Evolutionary conservation across 768 basidiomycete genomes (phyloP), one percentile per base, ranked within the genome.

Genomic region (Hypholoma fasciculare): DNA sequence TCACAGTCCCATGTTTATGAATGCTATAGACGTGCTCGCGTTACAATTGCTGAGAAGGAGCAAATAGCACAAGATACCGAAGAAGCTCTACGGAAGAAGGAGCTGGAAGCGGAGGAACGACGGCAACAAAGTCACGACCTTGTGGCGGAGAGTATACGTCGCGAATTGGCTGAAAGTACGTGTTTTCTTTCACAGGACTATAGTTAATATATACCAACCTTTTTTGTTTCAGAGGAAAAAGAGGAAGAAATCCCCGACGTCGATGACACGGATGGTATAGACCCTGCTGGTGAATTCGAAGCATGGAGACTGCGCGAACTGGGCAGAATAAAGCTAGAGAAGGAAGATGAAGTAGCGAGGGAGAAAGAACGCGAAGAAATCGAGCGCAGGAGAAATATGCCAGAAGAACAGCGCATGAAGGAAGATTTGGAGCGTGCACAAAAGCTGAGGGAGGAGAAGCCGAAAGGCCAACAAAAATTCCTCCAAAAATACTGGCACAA

Each of bases 401-500:
- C 97, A 0, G 97, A 98, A 69, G 94, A 91, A 63, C 90, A 96
- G 67, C 79, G 97, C 34, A 67, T 98, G 72, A 89, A 87, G 72
- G 97, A 99, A 71, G 97, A 99, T 71, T 68, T 96, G 59, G 95
- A 92, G 70, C 85, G 79, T 42, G 96, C 95, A 2, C 82, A 93
- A 57, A 87, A 91, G 70, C 75, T 83, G 34, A 81, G 97, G 56
- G 88, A 89, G 54, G 92, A 92, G 54, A 96, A 96, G 73, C 91
- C 92, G 1, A 91, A 97, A 69, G 94, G 92, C 3, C 82, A 92
- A 61, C 91, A 94, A 69, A 92, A 87, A 68, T 98, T 98, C 75
- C 72, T 98, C 61, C 95, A 98, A 71, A 98, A 97, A 74, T 99
- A 97, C 71, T 98, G 94, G 87, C 97, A 99, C 78, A 98, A 96